Evolutionary conservation across 2,329 filamentous ascomycete genomes (phyloP), one percentile per base, ranked within the genome.

Genomic region (Daldinia sp.): DNA sequence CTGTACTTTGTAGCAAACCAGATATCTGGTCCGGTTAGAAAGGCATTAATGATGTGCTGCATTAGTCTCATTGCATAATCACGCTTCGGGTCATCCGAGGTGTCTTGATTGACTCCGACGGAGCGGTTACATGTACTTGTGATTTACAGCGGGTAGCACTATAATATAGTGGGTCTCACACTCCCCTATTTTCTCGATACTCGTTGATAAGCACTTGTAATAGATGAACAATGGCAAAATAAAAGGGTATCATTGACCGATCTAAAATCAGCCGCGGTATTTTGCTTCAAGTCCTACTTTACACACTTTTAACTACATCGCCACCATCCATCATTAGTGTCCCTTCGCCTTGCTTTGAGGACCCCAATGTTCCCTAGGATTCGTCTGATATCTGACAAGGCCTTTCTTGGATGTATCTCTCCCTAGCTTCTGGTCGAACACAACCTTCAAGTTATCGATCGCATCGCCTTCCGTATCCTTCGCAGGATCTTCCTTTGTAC

Each of bases 321-420:
- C 30, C 10, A 37, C 27, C 9, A 51, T 34, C 23, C 17, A 27
- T 32, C 81, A 86, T 93, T 76, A 94, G 82, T 77, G 76, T n/a
- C 79, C 81, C 67, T 76, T 82, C 23, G 85, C 85, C 67, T 81
- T 80, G 53, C 79, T 81, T 87, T 96, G 87, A 1, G 95, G 95
- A 0, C 95, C 95, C 95, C 95, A 99, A 76, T 98, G 95, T 73
- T 93, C 89, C 62, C 90, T 83, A 45, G 95, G 95, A 74, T 98
- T 98, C 63, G 89, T 80, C 80, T 97, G 95, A 77, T 97, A 99
- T 66, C 94, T 84, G 55, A 96, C 88, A 45, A 96, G 82, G 67
- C 89, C 90, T 74, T 86, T 89, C 61, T 81, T 83, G 54, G 86
- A 84, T 65, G 81, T 85, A 62, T 92, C 89, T 69, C 83, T 89